Evolutionary conservation across 257 asterid species (phyloP).

Genomic region (Jaltomata sinuosa): DNA sequence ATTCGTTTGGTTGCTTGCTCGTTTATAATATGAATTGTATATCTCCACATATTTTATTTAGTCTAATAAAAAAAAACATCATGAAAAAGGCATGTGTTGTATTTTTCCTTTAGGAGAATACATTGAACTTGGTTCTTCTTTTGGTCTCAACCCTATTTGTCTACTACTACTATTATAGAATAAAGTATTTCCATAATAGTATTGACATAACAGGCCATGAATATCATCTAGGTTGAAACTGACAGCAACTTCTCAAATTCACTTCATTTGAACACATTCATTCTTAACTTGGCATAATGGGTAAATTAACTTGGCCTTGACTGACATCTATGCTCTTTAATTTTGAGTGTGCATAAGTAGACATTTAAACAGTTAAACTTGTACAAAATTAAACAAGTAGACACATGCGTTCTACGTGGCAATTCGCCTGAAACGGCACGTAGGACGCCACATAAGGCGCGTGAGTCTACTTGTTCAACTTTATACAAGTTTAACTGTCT

Average conservation of each 20-base stretch:
- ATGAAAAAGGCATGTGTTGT: neutral
- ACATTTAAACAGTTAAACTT: too few species aligned
- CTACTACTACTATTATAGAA: neutral
- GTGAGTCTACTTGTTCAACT: too few species aligned
- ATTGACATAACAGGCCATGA: neutral
- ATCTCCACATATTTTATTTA: neutral
- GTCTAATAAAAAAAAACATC: neutral
- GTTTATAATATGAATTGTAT: neutral
- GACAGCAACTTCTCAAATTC: neutral
- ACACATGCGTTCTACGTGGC: too few species aligned
- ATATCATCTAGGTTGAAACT: neutral
- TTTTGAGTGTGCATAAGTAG: too few species aligned
- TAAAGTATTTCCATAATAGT: neutral
- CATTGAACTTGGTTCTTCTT: neutral
- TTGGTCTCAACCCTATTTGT: neutral
- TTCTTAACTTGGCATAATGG: too few species aligned
- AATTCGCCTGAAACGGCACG: too few species aligned
- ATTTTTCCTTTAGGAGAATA: neutral
- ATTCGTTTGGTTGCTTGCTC: neutral
- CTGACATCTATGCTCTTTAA: too few species aligned
- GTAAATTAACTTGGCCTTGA: too few species aligned
- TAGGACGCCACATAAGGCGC: too few species aligned
- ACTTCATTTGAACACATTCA: neutral
- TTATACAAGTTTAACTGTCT: too few species aligned
- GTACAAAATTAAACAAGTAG: too few species aligned